Evolutionary conservation across 2,329 filamentous ascomycete genomes (phyloP).

Genomic region (Ophiobolus disseminans): DNA sequence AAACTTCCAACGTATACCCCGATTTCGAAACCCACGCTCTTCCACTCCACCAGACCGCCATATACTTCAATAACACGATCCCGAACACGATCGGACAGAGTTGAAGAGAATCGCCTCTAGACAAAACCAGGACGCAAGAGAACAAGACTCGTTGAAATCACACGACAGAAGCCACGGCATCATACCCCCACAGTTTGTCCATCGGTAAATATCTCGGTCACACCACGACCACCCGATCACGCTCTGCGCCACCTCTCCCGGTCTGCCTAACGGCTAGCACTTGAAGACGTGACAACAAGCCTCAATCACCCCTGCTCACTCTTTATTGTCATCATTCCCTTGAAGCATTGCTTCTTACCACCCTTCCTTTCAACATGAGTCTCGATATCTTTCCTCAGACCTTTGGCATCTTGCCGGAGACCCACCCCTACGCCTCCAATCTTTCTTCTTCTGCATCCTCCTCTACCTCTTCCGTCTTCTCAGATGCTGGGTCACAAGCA

Average conservation of each 20-base stretch:
- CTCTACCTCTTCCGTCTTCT: constrained; percentile 80
- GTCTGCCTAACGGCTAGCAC: constrained; percentile 47
- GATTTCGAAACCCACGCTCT: constrained; percentile 23
- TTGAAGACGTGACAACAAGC: constrained; percentile 45
- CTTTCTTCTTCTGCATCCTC: constrained; percentile 78
- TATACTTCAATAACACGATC: constrained; percentile 20
- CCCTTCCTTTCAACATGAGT: constrained; percentile 47
- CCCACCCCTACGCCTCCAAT: constrained; percentile 71
- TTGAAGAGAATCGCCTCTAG: constrained; percentile 22
- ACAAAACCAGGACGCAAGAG: constrained; percentile 31
- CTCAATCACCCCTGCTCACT: constrained; percentile 41
- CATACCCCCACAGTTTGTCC: constrained; percentile 48
- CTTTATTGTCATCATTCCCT: constrained; percentile 34
- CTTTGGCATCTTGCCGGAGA: constrained; percentile 46
- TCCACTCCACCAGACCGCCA: constrained; percentile 16
- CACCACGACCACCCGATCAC: constrained; percentile 49
- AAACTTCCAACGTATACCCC: constrained; percentile 27
- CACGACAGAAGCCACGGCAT: constrained; percentile 46
- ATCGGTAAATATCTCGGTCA: constrained; percentile 50
- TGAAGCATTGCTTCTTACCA: constrained; percentile 27
- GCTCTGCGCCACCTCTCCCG: constrained; percentile 41
- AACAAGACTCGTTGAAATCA: constrained; percentile 35
- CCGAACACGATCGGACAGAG: constrained; percentile 15
- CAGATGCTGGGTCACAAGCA: constrained; percentile 70
- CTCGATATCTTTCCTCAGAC: constrained; percentile 43